Conservation (phyloP, 2,329 filamentous ascomycete species). For the Exophiala mesophila region DNA sequence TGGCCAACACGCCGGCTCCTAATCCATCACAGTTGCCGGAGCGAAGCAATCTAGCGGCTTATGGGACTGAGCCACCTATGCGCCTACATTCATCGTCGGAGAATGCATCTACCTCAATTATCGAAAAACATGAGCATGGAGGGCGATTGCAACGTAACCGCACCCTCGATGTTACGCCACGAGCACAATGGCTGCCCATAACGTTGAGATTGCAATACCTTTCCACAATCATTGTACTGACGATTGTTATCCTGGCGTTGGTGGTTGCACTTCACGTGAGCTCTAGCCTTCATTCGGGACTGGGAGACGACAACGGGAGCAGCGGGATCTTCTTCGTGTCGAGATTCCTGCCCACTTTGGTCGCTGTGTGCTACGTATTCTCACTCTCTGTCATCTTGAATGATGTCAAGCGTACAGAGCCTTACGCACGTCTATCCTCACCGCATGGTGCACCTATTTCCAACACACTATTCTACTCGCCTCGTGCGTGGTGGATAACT, state of each 20-base stretch:
- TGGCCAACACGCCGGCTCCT: no score
- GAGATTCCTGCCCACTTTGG: conserved; percentile 28
- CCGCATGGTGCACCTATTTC: background rate
- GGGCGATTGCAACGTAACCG: no score
- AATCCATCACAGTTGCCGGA: no score
- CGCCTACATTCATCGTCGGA: no score
- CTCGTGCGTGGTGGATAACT: background rate
- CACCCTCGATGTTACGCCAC: no score
- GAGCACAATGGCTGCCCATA: background rate
- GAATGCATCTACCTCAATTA: no score
- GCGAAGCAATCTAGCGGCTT: no score
- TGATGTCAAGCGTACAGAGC: conserved; percentile 28
- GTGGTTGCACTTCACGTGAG: background rate
- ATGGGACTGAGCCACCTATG: no score
- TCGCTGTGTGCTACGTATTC: conserved; percentile 28
- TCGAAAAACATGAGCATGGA: no score
- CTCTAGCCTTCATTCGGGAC: background rate
- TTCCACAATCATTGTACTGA: background rate
- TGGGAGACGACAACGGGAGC: background rate
- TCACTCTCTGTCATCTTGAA: conserved; percentile 22
- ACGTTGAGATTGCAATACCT: background rate
- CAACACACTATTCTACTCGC: background rate
- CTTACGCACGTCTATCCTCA: conserved; percentile 20
- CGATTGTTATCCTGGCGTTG: background rate
- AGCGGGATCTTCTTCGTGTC: conserved; percentile 25